Base-by-base conservation (phyloP, 2,329 filamentous ascomycete genomes). In the Aspergillus vadensis region DNA sequence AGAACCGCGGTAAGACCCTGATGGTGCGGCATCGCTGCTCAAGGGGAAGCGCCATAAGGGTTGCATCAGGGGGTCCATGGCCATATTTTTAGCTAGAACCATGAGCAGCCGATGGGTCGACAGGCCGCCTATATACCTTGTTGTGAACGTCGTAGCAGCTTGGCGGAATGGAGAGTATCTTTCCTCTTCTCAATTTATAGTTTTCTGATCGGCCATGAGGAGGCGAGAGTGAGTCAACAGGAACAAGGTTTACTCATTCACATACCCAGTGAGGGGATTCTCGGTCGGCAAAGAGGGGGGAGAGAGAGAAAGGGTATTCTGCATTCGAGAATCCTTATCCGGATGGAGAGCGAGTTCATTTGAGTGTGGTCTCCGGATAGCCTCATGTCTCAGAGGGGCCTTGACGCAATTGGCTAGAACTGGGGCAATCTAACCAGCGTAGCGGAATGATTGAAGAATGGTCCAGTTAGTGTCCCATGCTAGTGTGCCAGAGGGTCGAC, bases 361-460 rank as follows among this genome's bases (percentile, higher is more conserved):
- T 10, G 52, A 55, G 15, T 55, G 52, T 17, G 17, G 52, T 30
- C 19, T 43, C n/a, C 17, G 36, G 38, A 32, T 55, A 44, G 53
- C 41, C 39, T 55, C 39, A 44, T 55, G 53, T 55, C 53, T 55
- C 53, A 55, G 39, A 36, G 41, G 25, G 19, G 39, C 25, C 53
- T 53, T 23, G 23, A 23, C 39, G 32, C 25, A 39, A 53, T 38
- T 53, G 51, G 51, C 32, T 53, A 38, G 51, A 53, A 21, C 51
- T 41, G 51, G 32, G 32, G 41, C 41, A 12, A 53, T 53, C 27
- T 39, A 55, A 55, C 53, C 23, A 32, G 41, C 39, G 53, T 55
- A 55, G 43, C 38, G 53, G 53, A 55, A 44, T 44, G 53, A 55
- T 55, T 55, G 53, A 55, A 55, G 53, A 55, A 55, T 21, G 32